Evolutionary conservation across 192 early-diverging fungal species (phyloP).

Genomic region (Gryganskiella cystojenkinii): DNA sequence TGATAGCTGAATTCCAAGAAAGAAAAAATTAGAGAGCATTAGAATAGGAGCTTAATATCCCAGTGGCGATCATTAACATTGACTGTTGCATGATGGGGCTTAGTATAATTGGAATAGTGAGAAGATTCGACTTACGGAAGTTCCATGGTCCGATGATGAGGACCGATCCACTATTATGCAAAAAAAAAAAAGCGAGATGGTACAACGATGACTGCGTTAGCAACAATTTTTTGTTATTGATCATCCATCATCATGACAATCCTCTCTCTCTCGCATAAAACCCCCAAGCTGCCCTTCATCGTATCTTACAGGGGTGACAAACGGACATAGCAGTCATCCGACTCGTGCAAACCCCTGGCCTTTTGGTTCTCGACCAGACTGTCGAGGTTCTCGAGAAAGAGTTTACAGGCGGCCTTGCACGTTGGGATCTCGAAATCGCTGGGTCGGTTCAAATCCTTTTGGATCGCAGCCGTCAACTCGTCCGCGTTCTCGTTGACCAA

Average conservation of each 20-base stretch:
- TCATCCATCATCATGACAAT: neutral
- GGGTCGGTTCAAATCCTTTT: constrained; percentile 67
- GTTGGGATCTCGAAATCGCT: constrained; percentile 24
- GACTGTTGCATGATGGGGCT: neutral
- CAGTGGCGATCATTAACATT: no score
- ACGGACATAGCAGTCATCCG: constrained; percentile 35
- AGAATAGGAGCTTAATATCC: no score
- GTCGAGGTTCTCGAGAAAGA: constrained; percentile 30
- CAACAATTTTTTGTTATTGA: neutral
- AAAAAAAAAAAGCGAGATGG: neutral
- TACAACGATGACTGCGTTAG: constrained; percentile 1
- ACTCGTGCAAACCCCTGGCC: neutral
- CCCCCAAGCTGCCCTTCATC: neutral
- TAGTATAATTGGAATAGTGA: neutral
- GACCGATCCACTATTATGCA: constrained; percentile 38
- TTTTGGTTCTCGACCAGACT: constrained; percentile 10
- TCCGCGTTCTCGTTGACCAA: constrained; percentile 61
- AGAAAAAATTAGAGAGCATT: no score
- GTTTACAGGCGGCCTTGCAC: constrained; percentile 1
- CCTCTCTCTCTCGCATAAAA: neutral
- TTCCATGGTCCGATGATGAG: constrained; percentile 65
- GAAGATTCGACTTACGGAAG: constrained; percentile 46
- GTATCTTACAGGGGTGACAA: constrained; percentile 34
- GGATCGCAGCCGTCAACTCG: constrained; percentile 58
- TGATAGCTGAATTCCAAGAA: no score